phyloP scores from a whole-genome alignment of 345 rosid species.

The Eucalyptus curtisii region DNA sequence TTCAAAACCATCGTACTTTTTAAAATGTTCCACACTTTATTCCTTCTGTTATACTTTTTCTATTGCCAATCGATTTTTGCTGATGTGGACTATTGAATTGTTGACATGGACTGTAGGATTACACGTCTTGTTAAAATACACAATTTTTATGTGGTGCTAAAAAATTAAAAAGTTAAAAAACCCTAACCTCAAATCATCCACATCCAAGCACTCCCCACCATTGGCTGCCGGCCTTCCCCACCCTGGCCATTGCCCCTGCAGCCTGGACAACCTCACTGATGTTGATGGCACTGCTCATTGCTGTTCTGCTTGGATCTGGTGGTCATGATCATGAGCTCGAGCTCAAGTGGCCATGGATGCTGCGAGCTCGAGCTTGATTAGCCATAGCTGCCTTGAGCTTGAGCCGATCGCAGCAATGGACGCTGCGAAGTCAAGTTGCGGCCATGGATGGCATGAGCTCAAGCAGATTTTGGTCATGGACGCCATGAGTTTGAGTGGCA shows the following conservation, averaged over 20 bases:
- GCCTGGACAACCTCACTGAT: neutral
- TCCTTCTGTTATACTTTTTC: neutral
- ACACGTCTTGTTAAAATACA: neutral
- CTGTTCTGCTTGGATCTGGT: neutral
- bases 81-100: neutral
- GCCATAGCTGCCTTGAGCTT: neutral
- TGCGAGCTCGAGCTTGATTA: neutral
- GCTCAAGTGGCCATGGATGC: neutral
- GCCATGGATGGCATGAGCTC: neutral
- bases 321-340: neutral
- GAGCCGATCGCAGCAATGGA: neutral
- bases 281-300: neutral
- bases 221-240: neutral
- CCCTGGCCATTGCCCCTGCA: neutral
- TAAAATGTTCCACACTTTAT: neutral
- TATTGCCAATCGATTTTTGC: neutral
- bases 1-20: neutral
- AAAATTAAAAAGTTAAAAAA: neutral
- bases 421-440: neutral
- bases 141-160: neutral
- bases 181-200: neutral
- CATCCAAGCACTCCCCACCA: neutral
- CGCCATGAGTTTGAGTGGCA: neutral
- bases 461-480: neutral
- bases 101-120: neutral